Evolutionary conservation across 768 basidiomycete genomes (phyloP).

Genomic region (Pleurotus sapidus): DNA sequence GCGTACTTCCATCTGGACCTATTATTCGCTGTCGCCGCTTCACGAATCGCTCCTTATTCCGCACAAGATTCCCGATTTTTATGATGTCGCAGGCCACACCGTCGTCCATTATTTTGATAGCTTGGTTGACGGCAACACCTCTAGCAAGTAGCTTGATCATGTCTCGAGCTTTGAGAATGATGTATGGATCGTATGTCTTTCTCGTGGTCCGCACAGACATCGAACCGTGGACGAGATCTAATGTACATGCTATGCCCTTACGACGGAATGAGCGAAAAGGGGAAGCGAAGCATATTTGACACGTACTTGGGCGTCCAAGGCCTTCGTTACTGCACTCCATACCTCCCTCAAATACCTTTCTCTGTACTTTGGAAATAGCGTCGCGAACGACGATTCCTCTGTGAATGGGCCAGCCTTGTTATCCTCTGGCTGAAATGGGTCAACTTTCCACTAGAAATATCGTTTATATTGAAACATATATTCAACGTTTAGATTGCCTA

Average conservation of each 20-base stretch:
- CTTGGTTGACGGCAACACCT: slow-evolving; percentile 83
- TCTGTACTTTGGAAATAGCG: slow-evolving; percentile 96
- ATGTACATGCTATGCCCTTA: slow-evolving; percentile 85
- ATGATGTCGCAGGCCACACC: slow-evolving; percentile 93
- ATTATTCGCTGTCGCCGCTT: slow-evolving; percentile 96
- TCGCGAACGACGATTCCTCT: slow-evolving; percentile 97
- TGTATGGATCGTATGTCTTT: slow-evolving; percentile 96
- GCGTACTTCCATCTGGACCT: slow-evolving; percentile 94
- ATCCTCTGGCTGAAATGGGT: slow-evolving; percentile 70
- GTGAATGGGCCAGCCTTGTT: slow-evolving; percentile 82
- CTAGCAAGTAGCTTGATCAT: slow-evolving; percentile 93
- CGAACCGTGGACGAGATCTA: slow-evolving; percentile 93
- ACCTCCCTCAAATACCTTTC: slow-evolving; percentile 95
- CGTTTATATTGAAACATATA: neutral
- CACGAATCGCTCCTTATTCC: slow-evolving; percentile 96
- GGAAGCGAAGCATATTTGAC: neutral
- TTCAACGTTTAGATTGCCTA: slow-evolving; percentile 24
- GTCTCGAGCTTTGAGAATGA: slow-evolving; percentile 94
- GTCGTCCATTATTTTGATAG: slow-evolving; percentile 89
- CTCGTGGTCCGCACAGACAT: slow-evolving; percentile 98
- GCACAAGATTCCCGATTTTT: slow-evolving; percentile 91
- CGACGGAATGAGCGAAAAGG: neutral
- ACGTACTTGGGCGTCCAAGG: slow-evolving; percentile 76
- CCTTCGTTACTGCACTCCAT: slow-evolving; percentile 87
- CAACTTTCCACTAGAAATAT: slow-evolving; percentile 76